Conservation (phyloP, 2,329 filamentous ascomycete genomes). For the Tothia fuscella region DNA sequence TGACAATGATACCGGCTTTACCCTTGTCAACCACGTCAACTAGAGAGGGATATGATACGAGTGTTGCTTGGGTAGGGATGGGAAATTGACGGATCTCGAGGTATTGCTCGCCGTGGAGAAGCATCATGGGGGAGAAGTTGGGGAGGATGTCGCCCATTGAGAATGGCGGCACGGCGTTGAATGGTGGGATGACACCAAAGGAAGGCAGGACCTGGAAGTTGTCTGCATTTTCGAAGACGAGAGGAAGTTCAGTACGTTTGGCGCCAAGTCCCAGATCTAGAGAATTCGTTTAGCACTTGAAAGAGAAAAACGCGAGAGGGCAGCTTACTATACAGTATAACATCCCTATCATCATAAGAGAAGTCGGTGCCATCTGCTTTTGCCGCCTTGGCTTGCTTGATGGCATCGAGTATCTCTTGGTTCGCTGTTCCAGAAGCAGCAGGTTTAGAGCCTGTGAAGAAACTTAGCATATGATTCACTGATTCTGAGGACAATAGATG, state of each 20-base stretch:
- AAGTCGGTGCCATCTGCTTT: slow-evolving; percentile 8
- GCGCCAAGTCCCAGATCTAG: slow-evolving; percentile 72
- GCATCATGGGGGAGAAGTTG: slow-evolving; percentile 97
- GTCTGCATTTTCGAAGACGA: slow-evolving; percentile 83
- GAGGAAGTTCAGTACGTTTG: slow-evolving; percentile 74
- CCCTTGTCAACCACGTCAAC: slow-evolving; percentile 97
- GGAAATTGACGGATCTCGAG: slow-evolving; percentile 89
- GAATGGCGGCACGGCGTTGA: slow-evolving; percentile 72
- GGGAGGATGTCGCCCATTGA: slow-evolving; percentile 72
- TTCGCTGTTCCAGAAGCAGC: background rate
- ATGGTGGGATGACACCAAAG: slow-evolving; percentile 93
- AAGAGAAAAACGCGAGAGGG: background rate
- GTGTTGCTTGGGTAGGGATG: slow-evolving; percentile 70
- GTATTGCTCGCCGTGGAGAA: slow-evolving; percentile 97
- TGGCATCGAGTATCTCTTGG: slow-evolving; percentile 8
- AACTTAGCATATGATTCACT: too few species aligned
- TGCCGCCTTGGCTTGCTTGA: slow-evolving; percentile 7
- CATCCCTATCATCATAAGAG: slow-evolving; percentile 69
- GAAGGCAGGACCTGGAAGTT: slow-evolving; percentile 90
- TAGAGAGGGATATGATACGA: slow-evolving; percentile 65
- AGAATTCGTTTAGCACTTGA: background rate
- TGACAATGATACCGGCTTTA: slow-evolving; percentile 70
- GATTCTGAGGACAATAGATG: too few species aligned
- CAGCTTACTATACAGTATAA: slow-evolving; percentile 68
- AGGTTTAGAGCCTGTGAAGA: background rate